Percentiles rank a stretch among this genome's conserved stretches.
Evolutionary conservation across 2,329 filamentous ascomycete species (phyloP).

Genomic region (Chaetomiaceae sp.): DNA sequence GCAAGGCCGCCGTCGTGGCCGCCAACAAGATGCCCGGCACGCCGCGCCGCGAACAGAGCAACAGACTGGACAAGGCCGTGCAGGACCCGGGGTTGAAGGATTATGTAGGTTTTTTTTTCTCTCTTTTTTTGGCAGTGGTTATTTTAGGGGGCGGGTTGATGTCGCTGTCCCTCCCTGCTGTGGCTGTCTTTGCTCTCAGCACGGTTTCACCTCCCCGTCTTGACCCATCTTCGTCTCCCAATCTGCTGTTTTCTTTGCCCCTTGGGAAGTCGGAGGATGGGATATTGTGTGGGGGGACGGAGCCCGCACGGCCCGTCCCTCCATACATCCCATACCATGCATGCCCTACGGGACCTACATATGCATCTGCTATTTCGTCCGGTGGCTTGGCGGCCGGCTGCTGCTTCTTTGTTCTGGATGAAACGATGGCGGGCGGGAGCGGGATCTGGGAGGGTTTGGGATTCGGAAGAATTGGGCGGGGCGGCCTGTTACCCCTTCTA

Average conservation of each 20-base stretch:
- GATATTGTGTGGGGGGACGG: not conserved
- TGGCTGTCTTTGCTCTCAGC: too few relatives aligned
- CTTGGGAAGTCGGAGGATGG: not conserved
- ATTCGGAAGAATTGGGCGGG: too few relatives aligned
- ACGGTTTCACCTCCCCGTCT: too few relatives aligned
- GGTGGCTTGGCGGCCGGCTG: slow-evolving; percentile 13
- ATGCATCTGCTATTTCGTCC: slow-evolving; percentile 9
- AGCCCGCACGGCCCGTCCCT: slow-evolving; percentile 11
- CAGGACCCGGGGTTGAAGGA: slow-evolving; percentile 77
- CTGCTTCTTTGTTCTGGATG: slow-evolving; percentile 16
- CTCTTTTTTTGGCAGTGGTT: too few relatives aligned
- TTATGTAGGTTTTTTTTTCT: slow-evolving; percentile 66
- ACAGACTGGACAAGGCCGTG: slow-evolving; percentile 57
- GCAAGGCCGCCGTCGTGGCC: slow-evolving; percentile 40
- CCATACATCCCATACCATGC: not conserved
- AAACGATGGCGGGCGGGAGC: not conserved
- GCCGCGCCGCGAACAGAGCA: slow-evolving; percentile 55
- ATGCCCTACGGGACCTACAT: slow-evolving; percentile 6
- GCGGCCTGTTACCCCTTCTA: too few relatives aligned
- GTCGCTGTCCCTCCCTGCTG: too few relatives aligned
- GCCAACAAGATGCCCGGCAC: slow-evolving; percentile 35
- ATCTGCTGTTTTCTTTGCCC: not conserved
- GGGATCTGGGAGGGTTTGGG: not conserved
- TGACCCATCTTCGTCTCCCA: too few relatives aligned
- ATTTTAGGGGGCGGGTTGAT: too few relatives aligned